These are phyloP conservation scores for Eruca vesicaria DNA, from an alignment of 441 rosid genomes.

Conservation along the genomic window DNA sequence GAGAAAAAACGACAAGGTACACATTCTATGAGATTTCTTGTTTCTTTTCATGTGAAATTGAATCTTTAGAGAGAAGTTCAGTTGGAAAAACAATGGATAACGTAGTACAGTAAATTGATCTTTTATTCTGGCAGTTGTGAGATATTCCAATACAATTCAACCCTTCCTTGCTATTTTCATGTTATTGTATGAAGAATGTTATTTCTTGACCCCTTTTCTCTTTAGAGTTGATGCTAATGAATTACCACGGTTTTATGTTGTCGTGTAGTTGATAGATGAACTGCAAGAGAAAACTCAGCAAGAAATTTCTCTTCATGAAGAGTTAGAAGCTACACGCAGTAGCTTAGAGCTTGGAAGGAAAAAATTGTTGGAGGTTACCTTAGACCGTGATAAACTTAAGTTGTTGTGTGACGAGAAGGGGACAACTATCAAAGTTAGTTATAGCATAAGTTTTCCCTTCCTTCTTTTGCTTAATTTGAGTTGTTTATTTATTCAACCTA, in stretches of 20 bases:
- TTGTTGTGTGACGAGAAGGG: slow-evolving; percentile 65
- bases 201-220: slow-evolving; percentile 2
- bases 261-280: slow-evolving; percentile 65
- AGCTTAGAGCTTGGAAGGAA: slow-evolving; percentile 67
- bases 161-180: neutral
- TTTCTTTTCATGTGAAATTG: slow-evolving; percentile 7
- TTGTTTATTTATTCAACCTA: neutral
- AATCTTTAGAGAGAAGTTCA: slow-evolving; percentile 9
- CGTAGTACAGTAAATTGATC: neutral
- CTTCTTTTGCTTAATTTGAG: slow-evolving; percentile 9
- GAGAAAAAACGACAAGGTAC: slow-evolving; percentile 63
- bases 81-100: slow-evolving; percentile 1
- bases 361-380: slow-evolving; percentile 46
- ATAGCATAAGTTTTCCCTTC: neutral
- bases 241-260: slow-evolving; percentile 13
- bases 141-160: neutral
- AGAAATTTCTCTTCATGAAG: slow-evolving; percentile 63
- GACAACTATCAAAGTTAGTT: slow-evolving; percentile 66
- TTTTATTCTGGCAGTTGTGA: neutral
- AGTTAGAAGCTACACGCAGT: slow-evolving; percentile 58
- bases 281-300: slow-evolving; percentile 64
- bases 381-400: slow-evolving; percentile 61
- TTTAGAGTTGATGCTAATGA: slow-evolving; percentile 5
- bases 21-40: slow-evolving; percentile 4
- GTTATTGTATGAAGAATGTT: neutral